Base-by-base conservation (phyloP, 2,329 filamentous ascomycete species). In the Cercospora sp. region DNA sequence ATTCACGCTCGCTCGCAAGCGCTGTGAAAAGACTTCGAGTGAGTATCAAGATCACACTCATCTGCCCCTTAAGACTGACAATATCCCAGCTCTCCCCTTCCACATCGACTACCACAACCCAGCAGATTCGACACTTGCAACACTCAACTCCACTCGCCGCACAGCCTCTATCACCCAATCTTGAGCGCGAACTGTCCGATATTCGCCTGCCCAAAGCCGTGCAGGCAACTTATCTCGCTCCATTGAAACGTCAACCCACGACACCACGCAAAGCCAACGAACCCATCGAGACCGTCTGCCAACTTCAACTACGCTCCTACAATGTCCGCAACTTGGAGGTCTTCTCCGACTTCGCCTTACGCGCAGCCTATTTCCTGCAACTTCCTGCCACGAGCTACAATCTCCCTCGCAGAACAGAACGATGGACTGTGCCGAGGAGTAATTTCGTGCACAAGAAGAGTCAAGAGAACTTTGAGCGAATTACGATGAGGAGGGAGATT, bases 401-500 rank as follows among this genome's bases (percentile, higher is more conserved):
- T 10, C 84, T 99, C 18, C 95, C 95, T 1, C 89, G 90, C 67
- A 93, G 94, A 72, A 91, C 87, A 16, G 92, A 99, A 83, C 88
- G 94, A 75, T 99, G 95, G 95, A 98, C 95, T 0, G 93, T 98
- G 1, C 93, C 93, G 9, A 87, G 89, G 76, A 88, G 88, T 76
- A 91, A 92, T 79, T 99, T 99, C 83, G 92, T 97, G 72, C 92
- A 93, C 84, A 99, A 98, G 83, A 99, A 99, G 83, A 90, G 89
- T 42, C 94, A 99, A 81, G 95, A 99, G 82, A 99, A 99, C 81
- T 99, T 96, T 77, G 94, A 98, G 83, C 87, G 95, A 64, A 90
- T 95, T 69, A 99, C 95, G 1, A 81, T 94, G 75, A 87, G 94
- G 64, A 85, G 95, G 13, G 80, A 97, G 75, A 93, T 99, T 63